Percentiles rank a stretch among this genome's conserved stretches.
phyloP scores from a whole-genome alignment of 257 asterid species.

The Apocynum venetum region DNA sequence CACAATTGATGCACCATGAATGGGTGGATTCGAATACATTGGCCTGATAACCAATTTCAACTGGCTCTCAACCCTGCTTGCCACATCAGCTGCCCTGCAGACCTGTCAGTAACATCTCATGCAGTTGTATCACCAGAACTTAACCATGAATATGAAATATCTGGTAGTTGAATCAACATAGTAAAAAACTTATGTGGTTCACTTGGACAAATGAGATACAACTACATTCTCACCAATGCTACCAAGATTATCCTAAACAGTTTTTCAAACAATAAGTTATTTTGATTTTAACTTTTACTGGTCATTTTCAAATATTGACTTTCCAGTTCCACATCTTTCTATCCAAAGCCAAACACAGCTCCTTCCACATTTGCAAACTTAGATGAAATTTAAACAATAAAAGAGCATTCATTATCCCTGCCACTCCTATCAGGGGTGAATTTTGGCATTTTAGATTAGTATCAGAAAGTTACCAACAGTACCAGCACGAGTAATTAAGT shows the following conservation, averaged over 20 bases:
- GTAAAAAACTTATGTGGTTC: background rate
- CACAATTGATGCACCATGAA: constrained; percentile 95
- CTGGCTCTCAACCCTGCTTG: constrained; percentile 96
- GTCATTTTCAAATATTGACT: background rate
- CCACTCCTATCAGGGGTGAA: background rate
- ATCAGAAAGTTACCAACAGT: background rate
- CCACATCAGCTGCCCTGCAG: constrained; percentile 76
- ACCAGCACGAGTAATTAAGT: background rate
- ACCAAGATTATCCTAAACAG: background rate
- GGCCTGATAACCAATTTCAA: constrained; percentile 94
- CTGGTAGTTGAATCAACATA: background rate
- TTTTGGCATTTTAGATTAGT: background rate
- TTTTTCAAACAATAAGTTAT: background rate
- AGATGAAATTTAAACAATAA: background rate
- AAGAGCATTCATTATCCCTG: background rate
- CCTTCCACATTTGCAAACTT: background rate
- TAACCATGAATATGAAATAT: background rate
- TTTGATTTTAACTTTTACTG: background rate
- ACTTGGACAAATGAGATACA: background rate
- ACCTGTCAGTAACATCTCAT: constrained; percentile 42
- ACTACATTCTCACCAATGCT: background rate
- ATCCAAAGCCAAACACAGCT: background rate
- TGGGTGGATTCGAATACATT: constrained; percentile 95
- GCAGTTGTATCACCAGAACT: background rate
- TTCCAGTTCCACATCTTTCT: background rate